phyloP scores from a whole-genome alignment of 2,329 filamentous ascomycete species.

The Cladophialophora carrionii region DNA sequence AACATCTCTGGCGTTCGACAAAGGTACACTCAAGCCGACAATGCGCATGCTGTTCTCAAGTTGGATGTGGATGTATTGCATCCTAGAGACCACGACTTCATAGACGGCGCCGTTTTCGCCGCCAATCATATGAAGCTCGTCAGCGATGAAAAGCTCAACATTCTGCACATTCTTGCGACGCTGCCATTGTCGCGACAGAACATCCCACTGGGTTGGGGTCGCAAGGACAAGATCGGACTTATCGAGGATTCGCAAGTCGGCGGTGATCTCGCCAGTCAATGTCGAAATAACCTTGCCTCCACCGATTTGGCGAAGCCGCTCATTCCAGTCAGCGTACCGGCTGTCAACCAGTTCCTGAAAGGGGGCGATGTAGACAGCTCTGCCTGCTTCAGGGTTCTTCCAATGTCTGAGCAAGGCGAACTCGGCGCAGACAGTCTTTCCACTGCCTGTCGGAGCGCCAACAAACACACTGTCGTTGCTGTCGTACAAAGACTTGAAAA shows the following conservation, averaged over 20 bases:
- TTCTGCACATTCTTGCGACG: conserved; percentile 92
- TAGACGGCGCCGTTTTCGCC: conserved; percentile 86
- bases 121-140: conserved; percentile 91
- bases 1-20: conserved; percentile 90
- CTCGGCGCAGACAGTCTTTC: conserved; percentile 96
- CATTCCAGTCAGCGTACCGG: conserved; percentile 81
- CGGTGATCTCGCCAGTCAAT: conserved; percentile 87
- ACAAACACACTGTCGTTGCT: conserved; percentile 93
- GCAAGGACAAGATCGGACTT: conserved; percentile 86
- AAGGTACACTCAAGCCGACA: conserved; percentile 83
- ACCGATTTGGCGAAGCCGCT: conserved; percentile 69
- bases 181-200: conserved; percentile 93
- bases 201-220: conserved; percentile 94
- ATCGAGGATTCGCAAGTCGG: conserved; percentile 86
- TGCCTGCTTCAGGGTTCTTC: conserved; percentile 70
- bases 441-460: conserved; percentile 88
- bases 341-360: conserved; percentile 91
- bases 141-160: conserved; percentile 88
- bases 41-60: conserved; percentile 84
- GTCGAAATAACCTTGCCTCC: conserved; percentile 91
- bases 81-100: conserved; percentile 94
- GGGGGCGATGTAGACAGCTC: conserved; percentile 90
- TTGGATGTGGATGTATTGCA: conserved; percentile 93
- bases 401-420: conserved; percentile 90
- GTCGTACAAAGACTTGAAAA: conserved; percentile 89